A percentile compares a stretch with the other conserved stretches of the same genome.
Evolutionary conservation across 129 eudicot species (phyloP).

Genomic region (Artemisia annua): DNA sequence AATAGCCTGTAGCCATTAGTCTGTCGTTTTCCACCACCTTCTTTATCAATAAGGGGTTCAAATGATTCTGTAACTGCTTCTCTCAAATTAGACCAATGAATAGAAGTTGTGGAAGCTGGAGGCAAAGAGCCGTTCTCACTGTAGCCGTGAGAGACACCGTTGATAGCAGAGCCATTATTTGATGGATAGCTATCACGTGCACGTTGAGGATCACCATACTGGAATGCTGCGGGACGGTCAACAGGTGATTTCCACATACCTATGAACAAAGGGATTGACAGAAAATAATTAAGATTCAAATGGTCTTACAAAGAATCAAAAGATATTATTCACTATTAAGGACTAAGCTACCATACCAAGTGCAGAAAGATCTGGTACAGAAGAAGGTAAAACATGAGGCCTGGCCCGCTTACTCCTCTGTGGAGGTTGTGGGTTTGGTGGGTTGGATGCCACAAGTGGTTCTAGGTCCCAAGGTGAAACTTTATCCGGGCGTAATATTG

Average conservation of each 20-base stretch:
- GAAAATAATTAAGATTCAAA: not conserved
- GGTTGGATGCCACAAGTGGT: slow-evolving; percentile 72
- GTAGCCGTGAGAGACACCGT: slow-evolving; percentile 38
- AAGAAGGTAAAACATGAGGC: slow-evolving; percentile 50
- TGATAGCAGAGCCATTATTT: slow-evolving; percentile 44
- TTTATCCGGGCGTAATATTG: slow-evolving; percentile 82
- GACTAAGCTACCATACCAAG: slow-evolving; percentile 38
- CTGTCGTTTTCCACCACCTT: slow-evolving; percentile 57
- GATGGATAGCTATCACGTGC: slow-evolving; percentile 56
- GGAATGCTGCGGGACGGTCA: slow-evolving; percentile 49
- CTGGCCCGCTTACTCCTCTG: slow-evolving; percentile 86
- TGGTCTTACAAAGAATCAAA: not conserved
- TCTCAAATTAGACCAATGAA: slow-evolving; percentile 54
- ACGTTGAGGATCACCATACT: slow-evolving; percentile 50
- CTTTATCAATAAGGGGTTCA: slow-evolving; percentile 48
- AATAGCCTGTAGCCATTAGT: slow-evolving; percentile 76
- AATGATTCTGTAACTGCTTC: slow-evolving; percentile 56
- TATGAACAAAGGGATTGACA: slow-evolving; percentile 17
- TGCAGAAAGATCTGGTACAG: slow-evolving; percentile 59
- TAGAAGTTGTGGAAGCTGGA: slow-evolving; percentile 48
- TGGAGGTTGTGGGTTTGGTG: slow-evolving; percentile 61
- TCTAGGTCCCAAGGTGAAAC: slow-evolving; percentile 98
- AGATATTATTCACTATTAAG: not conserved
- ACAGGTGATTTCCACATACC: slow-evolving; percentile 80
- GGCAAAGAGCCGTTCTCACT: slow-evolving; percentile 44